Evolutionary conservation across 192 early-diverging fungal species (phyloP).

Genomic region (Linnemannia schmuckeri): DNA sequence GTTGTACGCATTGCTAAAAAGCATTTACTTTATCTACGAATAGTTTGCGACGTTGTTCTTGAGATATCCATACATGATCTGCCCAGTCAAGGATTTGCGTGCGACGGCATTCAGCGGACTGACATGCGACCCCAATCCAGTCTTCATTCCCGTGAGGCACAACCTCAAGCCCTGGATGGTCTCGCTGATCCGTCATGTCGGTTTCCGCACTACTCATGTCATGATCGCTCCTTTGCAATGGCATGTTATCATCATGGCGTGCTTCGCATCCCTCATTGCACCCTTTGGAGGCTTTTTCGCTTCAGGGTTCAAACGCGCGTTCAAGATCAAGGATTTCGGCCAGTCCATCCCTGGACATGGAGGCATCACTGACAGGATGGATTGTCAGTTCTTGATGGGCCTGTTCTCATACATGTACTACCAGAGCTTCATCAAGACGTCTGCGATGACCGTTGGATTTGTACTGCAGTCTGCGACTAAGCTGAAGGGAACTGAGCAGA

Average conservation of each 20-base stretch:
- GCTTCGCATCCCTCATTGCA: conserved; percentile 95
- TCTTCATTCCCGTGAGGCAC: conserved; percentile 62
- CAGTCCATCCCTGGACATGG: conserved; percentile 98
- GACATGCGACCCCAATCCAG: conserved; percentile 70
- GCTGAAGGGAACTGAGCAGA: conserved; percentile 50
- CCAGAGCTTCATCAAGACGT: conserved; percentile 85
- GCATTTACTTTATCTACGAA: neutral
- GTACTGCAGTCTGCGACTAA: conserved; percentile 47
- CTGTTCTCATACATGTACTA: conserved; percentile 94
- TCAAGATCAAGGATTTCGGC: conserved; percentile 98
- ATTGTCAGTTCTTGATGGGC: conserved; percentile 98
- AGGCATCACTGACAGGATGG: conserved; percentile 97
- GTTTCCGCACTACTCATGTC: conserved; percentile 59
- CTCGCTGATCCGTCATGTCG: conserved; percentile 51
- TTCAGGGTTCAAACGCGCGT: conserved; percentile 94
- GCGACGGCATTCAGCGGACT: conserved; percentile 63
- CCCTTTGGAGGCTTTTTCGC: conserved; percentile 99
- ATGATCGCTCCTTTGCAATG: conserved; percentile 87
- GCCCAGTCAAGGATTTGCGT: conserved; percentile 68
- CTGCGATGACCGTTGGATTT: conserved; percentile 42
- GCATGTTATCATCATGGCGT: conserved; percentile 89
- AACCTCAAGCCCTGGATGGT: conserved; percentile 60
- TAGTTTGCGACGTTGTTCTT: conserved; percentile 64
- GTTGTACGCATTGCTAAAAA: neutral
- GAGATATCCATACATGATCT: conserved; percentile 70